Evolutionary conservation across 805 yeast species (phyloP), one percentile per base, ranked within the genome.

Genomic region (Zygosaccharomyces bailii): DNA sequence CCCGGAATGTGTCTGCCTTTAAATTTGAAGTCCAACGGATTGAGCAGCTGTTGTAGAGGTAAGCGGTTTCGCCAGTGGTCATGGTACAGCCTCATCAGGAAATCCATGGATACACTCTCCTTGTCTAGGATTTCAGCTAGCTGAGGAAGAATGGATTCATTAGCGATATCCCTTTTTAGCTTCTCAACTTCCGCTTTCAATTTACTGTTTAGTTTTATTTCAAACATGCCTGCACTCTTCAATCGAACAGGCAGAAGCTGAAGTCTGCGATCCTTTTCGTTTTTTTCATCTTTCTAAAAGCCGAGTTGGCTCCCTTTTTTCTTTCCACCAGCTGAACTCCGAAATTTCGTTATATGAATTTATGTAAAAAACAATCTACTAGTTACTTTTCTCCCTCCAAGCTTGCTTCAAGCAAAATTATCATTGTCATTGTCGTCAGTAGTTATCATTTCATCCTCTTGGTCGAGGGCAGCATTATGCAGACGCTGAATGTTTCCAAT

Each of bases 1-100:
- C 66, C 62, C 11, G 59, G 57, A n/a, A 45, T 35, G 13, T 38
- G 34, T 23, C 54, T 55, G 5, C 49, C 49, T 33, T 60, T 58
- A 34, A 49, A 60, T 31, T 49, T 47, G 24, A 61, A 60, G 3
- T 53, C 44, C 18, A 61, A 32, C 3, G 63, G 61, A 5, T 43
- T 49, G 13, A 62, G 32, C 11, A 60, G 39, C 11, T 47, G 25
- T 23, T 49, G 47, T 29, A 60, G 24, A 2, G 46, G 14, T 4
- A 43, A 13, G 2, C 33, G 18, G 2, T 41, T 21, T 13, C 40
- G 42, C 49, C 53, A 49, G 14, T 46, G 42, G 8, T 42, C 44
- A 6, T 48, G 31, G 25, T 54, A 49, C 13, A 52, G 40, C 11
- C 49, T 53, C 8, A 49, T 31, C 16, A 62, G 39, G 1, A 49